Base-by-base conservation (phyloP, 495 filamentous ascomycete genomes). In the Aspergillus conjunctus region DNA sequence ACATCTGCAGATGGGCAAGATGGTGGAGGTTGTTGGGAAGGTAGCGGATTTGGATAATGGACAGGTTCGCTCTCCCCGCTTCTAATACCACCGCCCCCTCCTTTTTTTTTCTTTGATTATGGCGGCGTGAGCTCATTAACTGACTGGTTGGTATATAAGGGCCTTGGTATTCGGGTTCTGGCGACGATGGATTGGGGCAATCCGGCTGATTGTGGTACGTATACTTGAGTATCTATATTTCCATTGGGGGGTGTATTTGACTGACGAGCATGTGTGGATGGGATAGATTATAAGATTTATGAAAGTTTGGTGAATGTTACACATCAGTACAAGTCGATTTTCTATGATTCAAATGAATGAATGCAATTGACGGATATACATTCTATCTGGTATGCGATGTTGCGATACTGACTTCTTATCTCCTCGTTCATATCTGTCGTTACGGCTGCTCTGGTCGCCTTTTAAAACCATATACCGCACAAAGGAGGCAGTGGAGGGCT, bases 1-100 rank as follows among this genome's bases (percentile, higher is more conserved):
- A 33, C 91, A 96, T 71, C 76, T 98, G 41, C 80, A 84, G 52
- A 80, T 90, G 70, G 88, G 90, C 53, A 91, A 91, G 71, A 84
- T 89, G 46, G 87, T 89, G 17, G 95, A 98, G 76, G 76, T 98
- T 60, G 88, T 98, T 44, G 95, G 92, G 54, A 97, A 94, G 74
- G 93, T 98, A 56, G 87, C 92, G 59, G 73, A 79, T 66, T 55
- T 79, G 30, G 75, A 78, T 33, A 70, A 66, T 32, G 75, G 74
- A 63, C 78, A 79, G 66, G 73, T 76, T 58, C 50, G 63, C 69
- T 49, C 20, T 50, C 39, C 14, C 31, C 44, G 9, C 17, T 3
- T n/a, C n/a, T n/a, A n/a, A 39, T 39, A 39, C 34, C 34, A 7
- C 10, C 15, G 10, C 4, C 10, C 37, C 37, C 4, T 11, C 37